Base-by-base conservation (phyloP, 2,329 filamentous ascomycete species). In the Phyllachora maydis region DNA sequence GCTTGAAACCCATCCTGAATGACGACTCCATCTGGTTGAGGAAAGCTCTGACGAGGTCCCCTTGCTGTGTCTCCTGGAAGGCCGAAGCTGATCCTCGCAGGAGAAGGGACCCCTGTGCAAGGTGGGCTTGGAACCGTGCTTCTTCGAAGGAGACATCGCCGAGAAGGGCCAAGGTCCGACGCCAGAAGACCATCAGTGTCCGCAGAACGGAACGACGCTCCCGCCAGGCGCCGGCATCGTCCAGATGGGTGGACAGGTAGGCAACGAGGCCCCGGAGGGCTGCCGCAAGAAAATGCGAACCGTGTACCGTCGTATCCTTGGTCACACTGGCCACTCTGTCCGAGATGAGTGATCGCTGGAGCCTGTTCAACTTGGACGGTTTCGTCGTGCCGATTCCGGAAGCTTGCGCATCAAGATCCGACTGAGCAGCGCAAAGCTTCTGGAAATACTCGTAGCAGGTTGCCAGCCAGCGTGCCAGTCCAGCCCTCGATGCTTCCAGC, bases 1-100 rank as follows among this genome's bases (percentile, higher is more conserved):
- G 50, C 26, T 68, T 67, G 49, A 82, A 83, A 2, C 66, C 69
- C 10, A 65, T 59, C 13, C 64, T 58, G 38, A 91, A 85, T 23
- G 58, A 57, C 18, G 49, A 49, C 20, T 58, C 46, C 3, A 72
- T 37, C 5, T 45, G 51, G 1, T 44, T 36, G 2, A 53, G 34
- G 17, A 65, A 38, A 7, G 39, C 31, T 2, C 38, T 35, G 4
- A 53, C 37, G n/a, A 66, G 46, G 2, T 48, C 38, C 3, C 35
- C 39, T 16, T 45, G 36, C n/a, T 31, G 39, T 2, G 28, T 26
- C 6, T 43, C 34, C 6, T 36, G 34, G 2, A 30, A 18, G 3
- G 36, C 29, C 3, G 31, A 29, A 4, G 47, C 23, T 12, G 45
- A 40, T 3, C 39, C 38, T n/a, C 45, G 40, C 2, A 66, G 28